phyloP scores from a whole-genome alignment of 2,329 filamentous ascomycete genomes.

The Fusarium sp. region DNA sequence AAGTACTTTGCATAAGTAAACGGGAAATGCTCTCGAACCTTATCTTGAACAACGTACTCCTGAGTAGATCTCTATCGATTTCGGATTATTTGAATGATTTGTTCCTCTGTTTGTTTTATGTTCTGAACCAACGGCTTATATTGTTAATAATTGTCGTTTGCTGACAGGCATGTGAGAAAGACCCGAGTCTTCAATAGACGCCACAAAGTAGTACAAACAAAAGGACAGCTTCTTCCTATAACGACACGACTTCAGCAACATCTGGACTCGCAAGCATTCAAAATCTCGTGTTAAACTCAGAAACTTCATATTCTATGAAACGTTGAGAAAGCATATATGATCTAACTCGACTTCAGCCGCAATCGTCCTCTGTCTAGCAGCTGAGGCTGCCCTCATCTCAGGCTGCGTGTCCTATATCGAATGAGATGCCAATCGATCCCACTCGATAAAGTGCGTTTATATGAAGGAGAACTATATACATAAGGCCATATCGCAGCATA shows the following conservation, averaged over 20 bases:
- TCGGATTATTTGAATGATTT: background rate
- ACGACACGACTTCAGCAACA: background rate
- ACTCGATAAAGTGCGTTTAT: background rate
- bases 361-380: background rate
- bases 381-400: background rate
- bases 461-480: background rate
- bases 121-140: background rate
- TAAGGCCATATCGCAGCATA: background rate
- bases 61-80: background rate
- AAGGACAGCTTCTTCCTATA: conserved; percentile 13
- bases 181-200: conserved; percentile 35
- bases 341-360: background rate
- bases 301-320: too few relatives aligned
- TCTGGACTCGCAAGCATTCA: background rate
- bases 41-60: conserved; percentile 5
- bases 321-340: background rate
- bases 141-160: background rate
- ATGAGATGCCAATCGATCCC: background rate
- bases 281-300: background rate
- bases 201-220: conserved; percentile 35
- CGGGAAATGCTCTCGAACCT: conserved; percentile 16
- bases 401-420: background rate
- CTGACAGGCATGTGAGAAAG: background rate
- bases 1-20: background rate
- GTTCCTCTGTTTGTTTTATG: background rate